Conservation (phyloP, 1,284 basidiomycete species). For the Cryptococcus sp. region DNA sequence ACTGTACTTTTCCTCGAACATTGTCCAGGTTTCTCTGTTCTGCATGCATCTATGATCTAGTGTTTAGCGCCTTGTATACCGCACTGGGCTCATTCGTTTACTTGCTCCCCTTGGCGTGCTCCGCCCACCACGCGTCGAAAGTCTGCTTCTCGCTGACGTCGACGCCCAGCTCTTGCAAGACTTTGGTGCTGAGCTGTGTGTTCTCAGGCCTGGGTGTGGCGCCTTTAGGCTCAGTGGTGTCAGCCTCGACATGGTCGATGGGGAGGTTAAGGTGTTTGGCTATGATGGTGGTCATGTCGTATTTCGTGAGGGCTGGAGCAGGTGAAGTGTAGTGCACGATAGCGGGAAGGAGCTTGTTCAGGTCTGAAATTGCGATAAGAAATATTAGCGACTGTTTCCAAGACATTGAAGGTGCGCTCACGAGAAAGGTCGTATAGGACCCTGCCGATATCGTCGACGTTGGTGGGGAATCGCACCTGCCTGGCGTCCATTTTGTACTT, state of each 20-base stretch:
- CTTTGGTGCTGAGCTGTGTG: conserved; percentile 44
- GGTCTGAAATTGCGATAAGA: conserved; percentile 19
- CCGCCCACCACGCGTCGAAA: conserved; percentile 49
- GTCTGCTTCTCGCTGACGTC: conserved; percentile 33
- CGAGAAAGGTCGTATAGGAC: conserved; percentile 52
- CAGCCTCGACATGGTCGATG: conserved; percentile 45
- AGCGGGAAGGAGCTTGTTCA: conserved; percentile 38
- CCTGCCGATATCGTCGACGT: conserved; percentile 55
- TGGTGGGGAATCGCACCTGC: conserved; percentile 56
- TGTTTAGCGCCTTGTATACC: too few relatives aligned
- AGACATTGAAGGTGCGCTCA: conserved; percentile 18
- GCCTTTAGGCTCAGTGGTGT: conserved; percentile 29
- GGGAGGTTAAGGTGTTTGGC: conserved; percentile 43
- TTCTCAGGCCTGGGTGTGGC: conserved; percentile 51
- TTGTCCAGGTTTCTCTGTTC: too few relatives aligned
- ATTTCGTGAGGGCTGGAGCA: conserved; percentile 55
- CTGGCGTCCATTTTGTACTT: conserved; percentile 54
- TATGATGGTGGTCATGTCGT: conserved; percentile 54
- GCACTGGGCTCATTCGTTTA: background rate
- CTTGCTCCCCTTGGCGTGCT: conserved; percentile 22
- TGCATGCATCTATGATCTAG: too few relatives aligned
- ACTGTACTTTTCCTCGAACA: too few relatives aligned
- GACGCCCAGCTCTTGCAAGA: conserved; percentile 40
- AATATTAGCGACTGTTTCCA: background rate
- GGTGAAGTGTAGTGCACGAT: conserved; percentile 56